phyloP scores from a whole-genome alignment of 176 grass and related monocot species.

The Cenchrus fungigraminus region DNA sequence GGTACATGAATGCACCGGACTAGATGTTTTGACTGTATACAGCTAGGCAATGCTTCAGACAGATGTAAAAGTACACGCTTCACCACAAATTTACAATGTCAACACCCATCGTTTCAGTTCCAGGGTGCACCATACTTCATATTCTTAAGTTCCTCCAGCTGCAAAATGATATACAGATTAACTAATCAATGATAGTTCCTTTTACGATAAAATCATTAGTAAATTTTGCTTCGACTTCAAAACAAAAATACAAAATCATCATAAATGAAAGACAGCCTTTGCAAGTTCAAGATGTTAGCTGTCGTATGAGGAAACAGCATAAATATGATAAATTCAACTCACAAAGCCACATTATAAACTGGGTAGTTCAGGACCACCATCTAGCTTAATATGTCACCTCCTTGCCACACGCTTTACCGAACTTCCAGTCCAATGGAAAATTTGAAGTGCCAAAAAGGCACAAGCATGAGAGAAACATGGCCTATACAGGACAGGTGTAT shows the following conservation, averaged over 20 bases:
- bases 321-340: background rate
- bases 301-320: background rate
- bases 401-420: background rate
- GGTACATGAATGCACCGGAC: background rate
- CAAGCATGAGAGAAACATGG: background rate
- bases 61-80: conserved; percentile 16
- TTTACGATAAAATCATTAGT: background rate
- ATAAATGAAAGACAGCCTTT: background rate
- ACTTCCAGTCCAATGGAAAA: background rate
- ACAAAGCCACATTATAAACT: background rate
- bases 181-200: conserved; percentile 14
- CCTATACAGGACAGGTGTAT: background rate
- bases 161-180: conserved; percentile 28
- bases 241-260: background rate
- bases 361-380: background rate
- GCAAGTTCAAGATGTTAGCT: background rate
- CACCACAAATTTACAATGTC: conserved; percentile 37
- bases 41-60: background rate
- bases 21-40: conserved; percentile 9
- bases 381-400: background rate
- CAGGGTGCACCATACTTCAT: conserved; percentile 54
- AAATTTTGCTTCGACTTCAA: background rate
- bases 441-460: background rate
- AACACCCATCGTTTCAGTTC: conserved; percentile 43
- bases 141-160: conserved; percentile 82